Conservation (phyloP, 495 filamentous ascomycete species). For the Paragyromitra xinjiangensis region DNA sequence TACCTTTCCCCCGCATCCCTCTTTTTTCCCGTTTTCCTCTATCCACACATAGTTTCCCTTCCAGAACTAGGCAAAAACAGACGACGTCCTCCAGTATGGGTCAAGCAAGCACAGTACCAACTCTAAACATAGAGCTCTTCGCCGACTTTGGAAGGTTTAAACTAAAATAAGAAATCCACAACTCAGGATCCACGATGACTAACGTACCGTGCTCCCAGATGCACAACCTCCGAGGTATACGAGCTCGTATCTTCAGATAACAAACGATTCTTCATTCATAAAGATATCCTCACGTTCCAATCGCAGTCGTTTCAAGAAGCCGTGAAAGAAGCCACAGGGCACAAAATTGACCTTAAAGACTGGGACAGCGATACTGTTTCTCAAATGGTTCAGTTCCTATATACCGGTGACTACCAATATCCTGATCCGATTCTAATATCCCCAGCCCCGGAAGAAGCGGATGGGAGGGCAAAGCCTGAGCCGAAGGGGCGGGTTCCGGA, state of each 20-base stretch:
- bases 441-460: not conserved
- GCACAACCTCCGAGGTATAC: not conserved
- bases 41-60: not conserved
- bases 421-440: not conserved
- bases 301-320: constrained; percentile 8
- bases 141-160: not conserved
- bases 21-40: no score
- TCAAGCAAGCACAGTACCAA: not conserved
- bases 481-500: not conserved
- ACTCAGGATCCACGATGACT: not conserved
- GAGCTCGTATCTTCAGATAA: not conserved
- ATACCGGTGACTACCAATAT: constrained; percentile 21
- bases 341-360: not conserved
- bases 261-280: constrained; percentile 1
- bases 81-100: not conserved
- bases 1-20: not conserved
- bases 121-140: not conserved
- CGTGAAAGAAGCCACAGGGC: not conserved
- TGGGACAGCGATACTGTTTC: constrained; percentile 19
- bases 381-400: constrained; percentile 16
- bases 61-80: not conserved
- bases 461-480: not conserved
- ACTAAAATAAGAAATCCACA: not conserved
- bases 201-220: not conserved
- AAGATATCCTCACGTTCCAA: not conserved